Evolutionary conservation across 2,329 filamentous ascomycete species (phyloP).

Genomic region (Pyricularia sp.): DNA sequence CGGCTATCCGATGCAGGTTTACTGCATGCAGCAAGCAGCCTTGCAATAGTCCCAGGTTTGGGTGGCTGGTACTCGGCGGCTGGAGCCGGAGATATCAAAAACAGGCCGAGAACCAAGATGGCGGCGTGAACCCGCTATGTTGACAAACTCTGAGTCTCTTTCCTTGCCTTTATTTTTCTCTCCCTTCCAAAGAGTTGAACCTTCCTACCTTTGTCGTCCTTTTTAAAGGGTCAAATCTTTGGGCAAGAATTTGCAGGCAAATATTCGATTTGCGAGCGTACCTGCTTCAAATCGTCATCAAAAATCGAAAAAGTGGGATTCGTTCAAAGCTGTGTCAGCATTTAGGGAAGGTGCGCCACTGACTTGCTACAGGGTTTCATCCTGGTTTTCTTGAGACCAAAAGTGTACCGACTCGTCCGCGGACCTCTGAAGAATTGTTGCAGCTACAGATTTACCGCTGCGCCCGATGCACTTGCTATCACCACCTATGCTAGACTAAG

Average conservation of each 20-base stretch:
- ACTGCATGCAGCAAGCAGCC: not conserved
- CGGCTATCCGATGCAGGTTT: not conserved
- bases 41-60: not conserved
- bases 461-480: not conserved
- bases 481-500: not conserved
- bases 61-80: not conserved
- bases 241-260: not conserved
- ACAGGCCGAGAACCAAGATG: not conserved
- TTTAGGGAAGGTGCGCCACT: not conserved
- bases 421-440: not conserved
- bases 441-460: not conserved
- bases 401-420: not conserved
- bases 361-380: not conserved
- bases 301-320: not conserved
- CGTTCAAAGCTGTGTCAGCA: not conserved
- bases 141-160: not conserved
- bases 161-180: not conserved
- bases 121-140: not conserved
- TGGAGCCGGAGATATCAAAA: not conserved
- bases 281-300: not conserved
- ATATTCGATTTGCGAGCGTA: not conserved
- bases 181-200: not conserved
- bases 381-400: not conserved
- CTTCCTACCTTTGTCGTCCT: not conserved
- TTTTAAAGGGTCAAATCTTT: not conserved